These are phyloP conservation scores for Aleurites moluccanus DNA, from an alignment of 441 rosid species.

Conservation along the genomic window DNA sequence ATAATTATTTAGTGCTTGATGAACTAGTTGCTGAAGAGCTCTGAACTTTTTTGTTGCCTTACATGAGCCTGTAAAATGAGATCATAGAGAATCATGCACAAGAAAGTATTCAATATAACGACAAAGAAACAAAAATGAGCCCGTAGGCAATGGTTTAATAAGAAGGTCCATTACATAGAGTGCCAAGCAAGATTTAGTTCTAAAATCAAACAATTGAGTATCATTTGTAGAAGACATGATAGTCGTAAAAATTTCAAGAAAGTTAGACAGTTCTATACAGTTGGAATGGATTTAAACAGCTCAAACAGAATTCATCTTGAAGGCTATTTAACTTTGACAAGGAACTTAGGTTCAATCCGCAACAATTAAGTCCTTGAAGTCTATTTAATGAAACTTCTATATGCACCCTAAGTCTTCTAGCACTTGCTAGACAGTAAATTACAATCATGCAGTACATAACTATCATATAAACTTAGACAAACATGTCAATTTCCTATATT, in stretches of 20 bases:
- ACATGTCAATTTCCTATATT: not conserved
- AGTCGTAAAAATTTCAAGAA: not conserved
- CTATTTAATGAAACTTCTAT: not conserved
- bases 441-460: not conserved
- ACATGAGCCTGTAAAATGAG: conserved; percentile 51
- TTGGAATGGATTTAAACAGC: not conserved
- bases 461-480: not conserved
- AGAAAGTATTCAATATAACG: not conserved
- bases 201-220: not conserved
- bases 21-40: conserved; percentile 70
- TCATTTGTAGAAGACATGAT: not conserved
- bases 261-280: not conserved
- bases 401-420: not conserved
- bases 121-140: conserved; percentile 4
- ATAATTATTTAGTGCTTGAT: conserved; percentile 51
- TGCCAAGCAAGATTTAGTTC: not conserved
- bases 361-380: not conserved
- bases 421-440: not conserved
- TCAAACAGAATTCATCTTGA: not conserved
- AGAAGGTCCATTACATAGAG: not conserved
- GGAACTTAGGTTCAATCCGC: not conserved
- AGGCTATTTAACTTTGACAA: not conserved
- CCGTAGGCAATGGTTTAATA: not conserved
- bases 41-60: conserved; percentile 77
- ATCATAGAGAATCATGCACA: conserved; percentile 1